These are phyloP conservation scores for Pythium myriotylum DNA, from an alignment of 352 stramenopile species.

Conservation along the genomic window DNA sequence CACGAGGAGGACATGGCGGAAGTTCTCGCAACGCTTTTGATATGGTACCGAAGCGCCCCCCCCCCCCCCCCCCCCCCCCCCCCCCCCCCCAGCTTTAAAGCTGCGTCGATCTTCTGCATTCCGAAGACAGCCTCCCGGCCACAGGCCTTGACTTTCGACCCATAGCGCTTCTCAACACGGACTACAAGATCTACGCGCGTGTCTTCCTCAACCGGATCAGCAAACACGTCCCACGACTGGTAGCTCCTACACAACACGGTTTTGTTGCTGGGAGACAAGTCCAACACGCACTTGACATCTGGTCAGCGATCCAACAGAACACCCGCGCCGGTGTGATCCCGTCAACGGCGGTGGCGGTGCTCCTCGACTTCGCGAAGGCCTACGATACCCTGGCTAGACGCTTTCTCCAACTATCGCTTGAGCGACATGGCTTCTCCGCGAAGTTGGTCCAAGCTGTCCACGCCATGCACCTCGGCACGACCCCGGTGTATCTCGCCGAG, in stretches of 20 bases:
- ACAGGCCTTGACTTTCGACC: background rate
- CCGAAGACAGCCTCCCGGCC: background rate
- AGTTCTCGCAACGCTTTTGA: background rate
- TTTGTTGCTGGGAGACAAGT: background rate
- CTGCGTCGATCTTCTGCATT: background rate
- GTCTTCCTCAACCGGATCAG: background rate
- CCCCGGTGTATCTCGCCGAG: background rate
- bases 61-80: too few relatives aligned
- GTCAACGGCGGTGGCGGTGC: background rate
- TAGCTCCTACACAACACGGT: background rate
- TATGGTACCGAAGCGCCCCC: background rate
- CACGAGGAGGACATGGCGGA: background rate
- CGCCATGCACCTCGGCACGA: background rate
- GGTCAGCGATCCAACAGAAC: background rate
- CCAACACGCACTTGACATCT: conserved; percentile 1
- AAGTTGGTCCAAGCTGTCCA: background rate
- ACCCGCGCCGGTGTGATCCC: background rate
- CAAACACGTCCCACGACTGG: background rate
- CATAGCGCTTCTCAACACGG: background rate
- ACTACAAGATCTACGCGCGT: conserved; percentile 4
- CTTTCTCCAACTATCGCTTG: background rate
- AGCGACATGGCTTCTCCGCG: background rate
- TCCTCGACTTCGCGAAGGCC: conserved; percentile 2
- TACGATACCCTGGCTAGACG: background rate
- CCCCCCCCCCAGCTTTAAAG: too few relatives aligned